Conservation (phyloP, 768 basidiomycete species). For the Boletellus ananiceps region DNA sequence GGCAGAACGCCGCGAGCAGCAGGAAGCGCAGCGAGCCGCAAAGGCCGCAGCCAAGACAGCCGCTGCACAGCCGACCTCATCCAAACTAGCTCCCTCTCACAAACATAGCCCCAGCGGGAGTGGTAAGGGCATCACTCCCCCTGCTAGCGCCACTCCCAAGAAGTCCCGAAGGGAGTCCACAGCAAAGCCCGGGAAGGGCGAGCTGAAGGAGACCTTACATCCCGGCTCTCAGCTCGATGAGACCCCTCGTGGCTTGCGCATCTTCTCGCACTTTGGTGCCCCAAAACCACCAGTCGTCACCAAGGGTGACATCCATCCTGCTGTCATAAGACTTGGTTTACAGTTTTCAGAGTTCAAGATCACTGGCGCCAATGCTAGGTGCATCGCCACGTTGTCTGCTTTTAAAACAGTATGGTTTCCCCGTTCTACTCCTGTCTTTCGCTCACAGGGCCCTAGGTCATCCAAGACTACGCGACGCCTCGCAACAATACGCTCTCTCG, state of each 20-base stretch:
- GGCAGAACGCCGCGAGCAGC: constrained; percentile 73
- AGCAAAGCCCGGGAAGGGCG: constrained; percentile 20
- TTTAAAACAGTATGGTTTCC: constrained; percentile 75
- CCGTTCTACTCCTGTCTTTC: neutral
- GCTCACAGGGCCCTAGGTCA: constrained; percentile 52
- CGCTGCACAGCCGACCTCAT: constrained; percentile 14
- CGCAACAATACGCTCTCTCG: constrained; percentile 82
- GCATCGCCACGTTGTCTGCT: constrained; percentile 85
- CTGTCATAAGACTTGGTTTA: constrained; percentile 78
- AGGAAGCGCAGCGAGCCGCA: constrained; percentile 78
- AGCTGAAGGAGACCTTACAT: constrained; percentile 23
- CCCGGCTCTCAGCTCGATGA: constrained; percentile 33
- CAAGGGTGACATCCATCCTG: constrained; percentile 90
- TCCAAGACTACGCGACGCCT: constrained; percentile 86
- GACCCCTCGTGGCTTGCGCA: constrained; percentile 59
- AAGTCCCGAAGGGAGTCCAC: constrained; percentile 22
- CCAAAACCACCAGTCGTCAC: constrained; percentile 50
- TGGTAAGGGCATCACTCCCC: constrained; percentile 14
- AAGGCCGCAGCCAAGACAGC: constrained; percentile 50
- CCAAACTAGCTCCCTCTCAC: constrained; percentile 30
- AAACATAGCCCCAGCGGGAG: constrained; percentile 17
- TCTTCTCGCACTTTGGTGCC: constrained; percentile 83
- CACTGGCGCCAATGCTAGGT: constrained; percentile 91
- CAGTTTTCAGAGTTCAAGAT: constrained; percentile 92
- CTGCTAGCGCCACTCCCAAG: constrained; percentile 18